phyloP scores from a whole-genome alignment of 495 filamentous ascomycete genomes.

The Bombardia bombarda region DNA sequence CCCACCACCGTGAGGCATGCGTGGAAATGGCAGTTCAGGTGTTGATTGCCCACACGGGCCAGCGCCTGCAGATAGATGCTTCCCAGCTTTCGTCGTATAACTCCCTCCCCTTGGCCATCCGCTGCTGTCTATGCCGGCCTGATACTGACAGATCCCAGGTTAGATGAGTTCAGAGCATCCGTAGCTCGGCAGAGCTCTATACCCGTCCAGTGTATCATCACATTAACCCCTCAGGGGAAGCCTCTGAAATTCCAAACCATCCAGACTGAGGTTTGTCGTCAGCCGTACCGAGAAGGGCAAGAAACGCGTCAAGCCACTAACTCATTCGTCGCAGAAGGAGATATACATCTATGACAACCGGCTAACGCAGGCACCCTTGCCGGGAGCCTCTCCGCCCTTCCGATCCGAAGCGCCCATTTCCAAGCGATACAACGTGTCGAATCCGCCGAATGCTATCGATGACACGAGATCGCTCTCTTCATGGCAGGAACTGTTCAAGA shows the following conservation, averaged over 20 bases:
- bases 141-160: constrained; percentile 17
- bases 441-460: constrained; percentile 64
- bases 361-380: constrained; percentile 44
- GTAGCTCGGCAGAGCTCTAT: constrained; percentile 60
- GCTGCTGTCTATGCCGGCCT: too few relatives aligned
- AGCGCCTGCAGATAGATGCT: constrained; percentile 66
- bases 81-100: constrained; percentile 57
- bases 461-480: constrained; percentile 65
- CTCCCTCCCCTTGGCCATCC: not conserved
- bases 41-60: constrained; percentile 82
- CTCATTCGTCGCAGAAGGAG: constrained; percentile 53
- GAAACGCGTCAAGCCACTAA: constrained; percentile 4
- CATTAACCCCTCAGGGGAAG: constrained; percentile 75
- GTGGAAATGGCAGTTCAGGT: constrained; percentile 60
- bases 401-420: constrained; percentile 49
- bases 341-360: constrained; percentile 81
- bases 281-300: not conserved
- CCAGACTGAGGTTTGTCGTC: constrained; percentile 57
- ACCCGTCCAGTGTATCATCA: constrained; percentile 61
- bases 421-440: constrained; percentile 46
- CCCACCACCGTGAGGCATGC: constrained; percentile 25
- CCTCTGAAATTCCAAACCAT: constrained; percentile 69
- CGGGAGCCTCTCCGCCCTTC: constrained; percentile 24
- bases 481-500: constrained; percentile 76
- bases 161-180: constrained; percentile 63